These are phyloP conservation scores for Auricularia sp. DNA, from an alignment of 768 basidiomycete species.

Conservation along the genomic window DNA sequence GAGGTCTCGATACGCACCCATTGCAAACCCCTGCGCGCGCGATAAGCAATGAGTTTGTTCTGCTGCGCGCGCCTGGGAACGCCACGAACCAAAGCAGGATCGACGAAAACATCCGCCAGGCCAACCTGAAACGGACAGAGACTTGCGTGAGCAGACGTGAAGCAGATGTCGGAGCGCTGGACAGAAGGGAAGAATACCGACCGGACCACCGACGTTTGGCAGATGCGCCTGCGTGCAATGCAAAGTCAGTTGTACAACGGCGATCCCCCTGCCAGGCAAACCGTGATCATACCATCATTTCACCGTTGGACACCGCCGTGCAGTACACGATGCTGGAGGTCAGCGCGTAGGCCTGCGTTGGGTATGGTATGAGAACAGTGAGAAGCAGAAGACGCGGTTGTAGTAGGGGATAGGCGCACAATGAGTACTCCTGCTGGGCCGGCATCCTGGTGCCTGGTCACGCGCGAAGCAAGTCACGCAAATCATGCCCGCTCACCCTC, in stretches of 20 bases:
- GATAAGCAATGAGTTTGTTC: not conserved
- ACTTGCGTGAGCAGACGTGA: too few relatives aligned
- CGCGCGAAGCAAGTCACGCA: not conserved
- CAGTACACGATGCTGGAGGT: conserved; percentile 9
- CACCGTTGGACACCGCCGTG: conserved; percentile 13
- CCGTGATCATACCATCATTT: conserved; percentile 7
- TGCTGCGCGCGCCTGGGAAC: not conserved
- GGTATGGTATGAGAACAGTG: not conserved
- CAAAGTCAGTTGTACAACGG: not conserved
- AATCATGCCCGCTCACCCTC: not conserved
- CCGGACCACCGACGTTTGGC: conserved; percentile 14
- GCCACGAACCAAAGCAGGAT: conserved; percentile 9
- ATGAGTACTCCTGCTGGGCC: not conserved
- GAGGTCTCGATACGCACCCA: not conserved
- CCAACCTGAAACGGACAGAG: conserved; percentile 7
- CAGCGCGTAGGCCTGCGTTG: conserved; percentile 2
- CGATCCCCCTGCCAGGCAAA: not conserved
- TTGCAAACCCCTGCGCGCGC: not conserved
- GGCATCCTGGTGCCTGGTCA: not conserved
- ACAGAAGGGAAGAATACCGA: too few relatives aligned
- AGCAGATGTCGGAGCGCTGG: too few relatives aligned
- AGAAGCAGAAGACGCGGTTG: not conserved
- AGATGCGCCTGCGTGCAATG: conserved; percentile 6
- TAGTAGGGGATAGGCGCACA: not conserved
- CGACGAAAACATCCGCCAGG: conserved; percentile 14